Evolutionary conservation across 2,329 filamentous ascomycete species (phyloP).

Genomic region (Fusarium oxysporum): DNA sequence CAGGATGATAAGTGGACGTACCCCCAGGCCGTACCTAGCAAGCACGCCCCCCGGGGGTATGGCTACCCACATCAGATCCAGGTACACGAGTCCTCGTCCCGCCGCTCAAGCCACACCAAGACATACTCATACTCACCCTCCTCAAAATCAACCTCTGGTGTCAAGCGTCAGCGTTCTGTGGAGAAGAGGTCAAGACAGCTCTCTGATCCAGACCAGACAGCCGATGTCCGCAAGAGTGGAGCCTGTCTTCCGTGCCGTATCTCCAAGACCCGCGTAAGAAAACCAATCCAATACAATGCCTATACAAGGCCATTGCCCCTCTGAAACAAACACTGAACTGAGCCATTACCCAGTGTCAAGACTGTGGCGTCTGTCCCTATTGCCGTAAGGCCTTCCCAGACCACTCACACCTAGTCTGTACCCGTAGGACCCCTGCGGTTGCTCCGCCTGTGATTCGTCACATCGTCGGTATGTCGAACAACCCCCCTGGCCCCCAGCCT

Average conservation of each 20-base stretch:
- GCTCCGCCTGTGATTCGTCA: conserved; percentile 54
- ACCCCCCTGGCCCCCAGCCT: conserved; percentile 21
- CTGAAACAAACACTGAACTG: conserved; percentile 43
- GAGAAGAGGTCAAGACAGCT: conserved; percentile 54
- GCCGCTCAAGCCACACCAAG: conserved; percentile 38
- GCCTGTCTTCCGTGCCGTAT: conserved; percentile 62
- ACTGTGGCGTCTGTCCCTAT: conserved; percentile 56
- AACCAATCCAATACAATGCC: conserved; percentile 32
- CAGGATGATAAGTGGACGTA: conserved; percentile 57
- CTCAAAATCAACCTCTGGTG: conserved; percentile 41
- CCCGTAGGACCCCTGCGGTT: conserved; percentile 52
- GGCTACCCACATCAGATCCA: conserved; percentile 51
- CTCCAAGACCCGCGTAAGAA: conserved; percentile 61
- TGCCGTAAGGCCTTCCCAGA: conserved; percentile 56
- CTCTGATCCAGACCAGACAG: conserved; percentile 58
- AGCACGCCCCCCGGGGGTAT: conserved; percentile 48
- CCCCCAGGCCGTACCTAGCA: conserved; percentile 51
- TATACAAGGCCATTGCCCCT: conserved; percentile 20
- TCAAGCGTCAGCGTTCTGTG: conserved; percentile 53
- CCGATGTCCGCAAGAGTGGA: conserved; percentile 60
- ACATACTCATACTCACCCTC: conserved; percentile 21
- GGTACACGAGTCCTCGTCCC: conserved; percentile 46
- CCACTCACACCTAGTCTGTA: conserved; percentile 56
- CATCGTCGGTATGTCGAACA: conserved; percentile 52
- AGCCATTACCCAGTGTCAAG: conserved; percentile 51